Percentiles rank a stretch among this genome's conserved stretches.
phyloP scores from a whole-genome alignment of 441 rosid species.

The Adansonia grandidieri region DNA sequence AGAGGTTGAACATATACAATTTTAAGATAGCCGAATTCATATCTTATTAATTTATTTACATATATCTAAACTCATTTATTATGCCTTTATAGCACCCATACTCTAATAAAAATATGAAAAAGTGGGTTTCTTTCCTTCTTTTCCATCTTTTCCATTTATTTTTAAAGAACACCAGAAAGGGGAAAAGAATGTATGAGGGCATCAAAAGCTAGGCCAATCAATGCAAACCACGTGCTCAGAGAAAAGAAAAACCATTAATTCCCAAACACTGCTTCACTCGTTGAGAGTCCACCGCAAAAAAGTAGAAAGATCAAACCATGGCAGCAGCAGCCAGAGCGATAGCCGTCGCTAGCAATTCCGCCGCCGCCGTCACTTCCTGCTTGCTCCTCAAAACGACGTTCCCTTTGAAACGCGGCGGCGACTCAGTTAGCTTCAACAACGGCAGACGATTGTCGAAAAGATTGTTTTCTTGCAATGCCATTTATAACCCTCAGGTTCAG shows the following conservation, averaged over 20 bases:
- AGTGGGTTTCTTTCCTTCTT: too few species aligned
- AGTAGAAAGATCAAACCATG: neutral
- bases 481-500: conserved; percentile 64
- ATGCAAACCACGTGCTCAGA: too few species aligned
- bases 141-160: too few species aligned
- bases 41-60: too few species aligned
- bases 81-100: too few species aligned
- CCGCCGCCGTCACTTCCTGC: conserved; percentile 40
- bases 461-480: conserved; percentile 68
- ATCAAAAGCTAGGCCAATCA: too few species aligned
- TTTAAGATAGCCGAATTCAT: too few species aligned
- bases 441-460: conserved; percentile 40
- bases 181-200: too few species aligned
- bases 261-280: neutral
- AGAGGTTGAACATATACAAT: too few species aligned
- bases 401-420: neutral
- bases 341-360: conserved; percentile 10
- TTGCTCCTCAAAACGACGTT: conserved; percentile 14
- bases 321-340: conserved; percentile 19
- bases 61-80: too few species aligned
- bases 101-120: too few species aligned
- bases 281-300: neutral
- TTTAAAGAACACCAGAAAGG: too few species aligned
- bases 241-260: neutral
- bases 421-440: neutral